Conservation (phyloP, 2,329 filamentous ascomycete genomes). For the Salinomyces thailandicus region DNA sequence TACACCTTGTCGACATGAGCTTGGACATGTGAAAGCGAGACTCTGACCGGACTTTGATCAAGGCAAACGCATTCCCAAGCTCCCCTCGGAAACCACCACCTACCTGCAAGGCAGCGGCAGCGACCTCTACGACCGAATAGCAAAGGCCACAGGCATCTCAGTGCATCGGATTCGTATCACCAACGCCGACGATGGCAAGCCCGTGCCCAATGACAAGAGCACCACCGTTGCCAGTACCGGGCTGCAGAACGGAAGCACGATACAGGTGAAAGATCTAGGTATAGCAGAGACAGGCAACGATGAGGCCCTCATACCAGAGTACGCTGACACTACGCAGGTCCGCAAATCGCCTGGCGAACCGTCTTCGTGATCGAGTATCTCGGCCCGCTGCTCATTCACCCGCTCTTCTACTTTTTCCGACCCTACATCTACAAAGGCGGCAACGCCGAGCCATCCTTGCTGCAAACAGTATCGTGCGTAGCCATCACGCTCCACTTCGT, state of each 20-base stretch:
- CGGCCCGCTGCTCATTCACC: constrained; percentile 82
- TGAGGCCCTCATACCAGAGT: not conserved
- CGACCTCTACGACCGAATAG: constrained; percentile 49
- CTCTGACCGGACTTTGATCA: constrained; percentile 4
- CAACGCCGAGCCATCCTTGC: constrained; percentile 43
- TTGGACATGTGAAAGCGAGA: not conserved
- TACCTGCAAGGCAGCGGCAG: constrained; percentile 40
- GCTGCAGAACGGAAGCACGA: constrained; percentile 47
- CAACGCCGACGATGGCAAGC: constrained; percentile 51
- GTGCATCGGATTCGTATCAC: constrained; percentile 53
- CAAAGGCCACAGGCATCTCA: constrained; percentile 43
- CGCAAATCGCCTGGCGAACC: constrained; percentile 82
- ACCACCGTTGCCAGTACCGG: constrained; percentile 45
- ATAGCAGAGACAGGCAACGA: constrained; percentile 25
- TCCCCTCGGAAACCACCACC: constrained; percentile 47
- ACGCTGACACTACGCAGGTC: constrained; percentile 44
- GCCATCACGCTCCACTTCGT: constrained; percentile 76
- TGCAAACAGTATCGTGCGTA: constrained; percentile 62
- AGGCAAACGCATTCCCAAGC: constrained; percentile 53
- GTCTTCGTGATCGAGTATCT: constrained; percentile 94
- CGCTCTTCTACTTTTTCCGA: constrained; percentile 58
- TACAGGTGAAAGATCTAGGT: constrained; percentile 93
- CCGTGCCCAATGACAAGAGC: constrained; percentile 45
- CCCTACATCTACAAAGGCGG: constrained; percentile 56
- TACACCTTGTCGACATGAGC: constrained; percentile 11